Percentiles rank a stretch among this genome's conserved stretches.
phyloP scores from a whole-genome alignment of 371 early-diverging fungal genomes.

The Rhizopus arrhizus region DNA sequence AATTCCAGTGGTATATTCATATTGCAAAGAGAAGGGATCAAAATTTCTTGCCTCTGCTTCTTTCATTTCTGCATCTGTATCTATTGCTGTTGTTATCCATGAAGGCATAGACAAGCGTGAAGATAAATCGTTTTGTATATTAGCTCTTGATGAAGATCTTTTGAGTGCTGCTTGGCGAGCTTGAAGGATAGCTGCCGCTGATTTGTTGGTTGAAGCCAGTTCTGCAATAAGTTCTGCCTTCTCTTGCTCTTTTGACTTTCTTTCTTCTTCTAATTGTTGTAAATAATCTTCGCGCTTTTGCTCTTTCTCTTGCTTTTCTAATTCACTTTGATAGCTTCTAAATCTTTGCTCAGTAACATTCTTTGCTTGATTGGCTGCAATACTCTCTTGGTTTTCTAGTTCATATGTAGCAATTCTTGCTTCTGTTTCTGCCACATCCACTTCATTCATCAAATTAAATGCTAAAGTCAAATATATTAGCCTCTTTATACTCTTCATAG shows the following conservation, averaged over 20 bases:
- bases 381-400: slow-evolving; percentile 79
- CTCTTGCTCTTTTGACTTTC: slow-evolving; percentile 46
- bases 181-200: slow-evolving; percentile 52
- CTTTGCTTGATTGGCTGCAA: slow-evolving; percentile 68
- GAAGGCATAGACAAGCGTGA: slow-evolving; percentile 37
- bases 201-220: slow-evolving; percentile 54
- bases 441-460: slow-evolving; percentile 85
- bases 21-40: slow-evolving; percentile 57
- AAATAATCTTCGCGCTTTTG: slow-evolving; percentile 60
- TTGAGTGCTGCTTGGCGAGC: slow-evolving; percentile 47
- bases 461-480: slow-evolving; percentile 41
- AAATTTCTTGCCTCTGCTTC: slow-evolving; percentile 50
- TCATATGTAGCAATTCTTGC: slow-evolving; percentile 78
- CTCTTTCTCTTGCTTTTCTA: slow-evolving; percentile 52
- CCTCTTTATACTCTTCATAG: background rate
- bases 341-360: slow-evolving; percentile 57
- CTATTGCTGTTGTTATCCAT: slow-evolving; percentile 52
- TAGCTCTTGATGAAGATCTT: slow-evolving; percentile 45
- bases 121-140: slow-evolving; percentile 20
- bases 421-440: slow-evolving; percentile 83
- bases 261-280: slow-evolving; percentile 55
- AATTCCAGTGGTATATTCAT: slow-evolving; percentile 50
- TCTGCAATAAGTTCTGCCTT: slow-evolving; percentile 55
- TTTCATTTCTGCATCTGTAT: slow-evolving; percentile 43
- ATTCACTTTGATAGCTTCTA: slow-evolving; percentile 42